phyloP scores from a whole-genome alignment of 148 eudicot genomes.

The Polygonum maritimum region DNA sequence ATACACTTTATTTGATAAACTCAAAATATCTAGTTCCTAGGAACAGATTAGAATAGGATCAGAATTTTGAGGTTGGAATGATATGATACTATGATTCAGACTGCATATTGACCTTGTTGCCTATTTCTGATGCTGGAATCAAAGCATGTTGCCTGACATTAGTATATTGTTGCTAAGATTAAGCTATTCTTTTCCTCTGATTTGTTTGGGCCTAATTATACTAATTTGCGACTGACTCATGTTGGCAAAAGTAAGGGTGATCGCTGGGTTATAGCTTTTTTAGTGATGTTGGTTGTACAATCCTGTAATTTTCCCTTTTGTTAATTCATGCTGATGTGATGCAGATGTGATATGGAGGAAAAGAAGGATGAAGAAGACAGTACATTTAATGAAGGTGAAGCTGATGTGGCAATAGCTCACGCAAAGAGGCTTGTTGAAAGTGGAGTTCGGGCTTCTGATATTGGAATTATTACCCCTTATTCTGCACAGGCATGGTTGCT shows the following conservation, averaged over 20 bases:
- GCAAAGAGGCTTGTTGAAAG: slow-evolving; percentile 76
- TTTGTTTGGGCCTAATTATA: not conserved
- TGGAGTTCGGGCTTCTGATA: slow-evolving; percentile 80
- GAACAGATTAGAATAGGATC: not conserved
- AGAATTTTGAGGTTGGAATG: not conserved
- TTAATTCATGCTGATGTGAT: slow-evolving; percentile 8
- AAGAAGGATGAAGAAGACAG: slow-evolving; percentile 99
- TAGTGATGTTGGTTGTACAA: not conserved
- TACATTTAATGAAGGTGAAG: slow-evolving; percentile 97
- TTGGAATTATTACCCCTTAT: slow-evolving; percentile 92
- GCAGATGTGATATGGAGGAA: slow-evolving; percentile 97
- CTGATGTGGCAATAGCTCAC: slow-evolving; percentile 87
- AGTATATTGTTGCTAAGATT: not conserved
- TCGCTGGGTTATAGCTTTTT: not conserved
- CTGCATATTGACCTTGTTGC: not conserved
- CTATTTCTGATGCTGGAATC: not conserved
- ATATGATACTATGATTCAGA: not conserved
- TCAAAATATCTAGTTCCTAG: slow-evolving; percentile 1
- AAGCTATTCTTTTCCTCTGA: not conserved
- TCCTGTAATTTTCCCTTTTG: not conserved
- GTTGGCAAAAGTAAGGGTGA: not conserved
- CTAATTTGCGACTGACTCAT: not conserved
- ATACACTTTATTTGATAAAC: slow-evolving; percentile 13
- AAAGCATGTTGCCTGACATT: not conserved
- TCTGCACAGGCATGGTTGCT: slow-evolving; percentile 64